Base-by-base conservation (phyloP, 176 grass and related monocot species). In the Aegilops umbellulata region DNA sequence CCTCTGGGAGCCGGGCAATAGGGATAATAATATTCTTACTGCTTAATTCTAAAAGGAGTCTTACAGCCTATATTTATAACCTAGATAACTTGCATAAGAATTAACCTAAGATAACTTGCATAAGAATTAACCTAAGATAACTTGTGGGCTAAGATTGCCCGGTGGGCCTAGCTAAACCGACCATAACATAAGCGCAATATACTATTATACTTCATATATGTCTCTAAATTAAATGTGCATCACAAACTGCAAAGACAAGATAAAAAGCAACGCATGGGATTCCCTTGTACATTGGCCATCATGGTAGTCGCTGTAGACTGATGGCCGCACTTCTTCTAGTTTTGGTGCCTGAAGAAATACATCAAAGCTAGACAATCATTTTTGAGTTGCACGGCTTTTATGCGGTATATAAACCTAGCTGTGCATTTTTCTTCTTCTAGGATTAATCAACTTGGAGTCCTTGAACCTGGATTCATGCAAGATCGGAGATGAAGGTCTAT, bases 381-480 rank as follows among this genome's bases (percentile, higher is more conserved):
- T 4, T 72, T 78, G n/a, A 82, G 4, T 69, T 15, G 4, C 29
- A 68, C 0, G 23, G 34, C 39, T 85, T 65, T 53, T 64, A 74
- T 78, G 20, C 27, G 25, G 42, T 83, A 83, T 74, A 74, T 46
- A 81, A 69, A 19, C 39, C 10, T 78, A 19, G 71, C 20, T 72
- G 10, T 55, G 79, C 7, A 25, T 87, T 73, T 83, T 3, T 42
- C 0, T 83, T 76, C 51, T 79, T 89, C 44, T 84, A 98, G 97
- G 86, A 31, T 89, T 94, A 76, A 90, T 87, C 19, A 94, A 85
- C 90, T 90, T 98, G 87, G 97, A 98, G 82, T 95, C 86, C 82
- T 80, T 98, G 30, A 95, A 95, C 79, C 92, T 98, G 82, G 97
- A 98, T 88, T 95, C 97, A 53, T 98, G 97, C 88, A 98, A 91